Percentiles rank a stretch among this genome's conserved stretches.
Evolutionary conservation across 352 stramenopile species (phyloP).

Genomic region (Vaucheria bursata): DNA sequence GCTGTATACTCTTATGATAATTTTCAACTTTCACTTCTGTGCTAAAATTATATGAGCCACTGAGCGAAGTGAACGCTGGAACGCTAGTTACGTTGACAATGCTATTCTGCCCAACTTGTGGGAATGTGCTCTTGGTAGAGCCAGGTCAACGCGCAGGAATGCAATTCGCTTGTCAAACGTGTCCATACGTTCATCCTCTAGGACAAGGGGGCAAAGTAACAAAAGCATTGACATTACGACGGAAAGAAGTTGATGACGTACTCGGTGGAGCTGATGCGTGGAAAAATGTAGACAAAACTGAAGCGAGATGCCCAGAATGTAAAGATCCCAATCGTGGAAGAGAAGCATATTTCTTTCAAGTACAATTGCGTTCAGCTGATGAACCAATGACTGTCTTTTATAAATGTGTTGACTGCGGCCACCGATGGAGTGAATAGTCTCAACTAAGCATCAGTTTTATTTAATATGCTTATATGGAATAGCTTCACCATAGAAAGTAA

Average conservation of each 20-base stretch:
- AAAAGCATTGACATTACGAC: slow-evolving; percentile 60
- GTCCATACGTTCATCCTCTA: slow-evolving; percentile 51
- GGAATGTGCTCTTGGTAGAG: slow-evolving; percentile 50
- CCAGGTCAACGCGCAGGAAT: slow-evolving; percentile 21
- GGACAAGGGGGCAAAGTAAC: slow-evolving; percentile 54
- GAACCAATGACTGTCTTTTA: slow-evolving; percentile 99
- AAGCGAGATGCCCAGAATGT: slow-evolving; percentile 36
- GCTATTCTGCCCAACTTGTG: slow-evolving; percentile 52
- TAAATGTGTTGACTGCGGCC: slow-evolving; percentile 93
- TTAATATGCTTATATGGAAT: too few relatives aligned
- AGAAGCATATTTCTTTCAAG: slow-evolving; percentile 99
- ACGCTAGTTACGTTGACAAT: too few relatives aligned
- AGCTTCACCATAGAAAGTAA: too few relatives aligned
- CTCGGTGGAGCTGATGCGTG: slow-evolving; percentile 90
- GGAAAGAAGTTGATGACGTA: slow-evolving; percentile 97
- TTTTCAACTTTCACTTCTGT: too few relatives aligned
- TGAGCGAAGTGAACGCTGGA: too few relatives aligned
- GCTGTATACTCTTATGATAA: too few relatives aligned
- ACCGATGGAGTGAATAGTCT: slow-evolving; percentile 81
- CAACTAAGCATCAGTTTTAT: too few relatives aligned
- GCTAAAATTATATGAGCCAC: too few relatives aligned
- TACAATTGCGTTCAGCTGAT: slow-evolving; percentile 97
- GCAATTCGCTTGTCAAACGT: slow-evolving; percentile 65
- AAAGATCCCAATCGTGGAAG: slow-evolving; percentile 63
- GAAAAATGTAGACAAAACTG: slow-evolving; percentile 96